Base-by-base conservation (phyloP, 768 basidiomycete species). In the Phanerochaete carnosa region DNA sequence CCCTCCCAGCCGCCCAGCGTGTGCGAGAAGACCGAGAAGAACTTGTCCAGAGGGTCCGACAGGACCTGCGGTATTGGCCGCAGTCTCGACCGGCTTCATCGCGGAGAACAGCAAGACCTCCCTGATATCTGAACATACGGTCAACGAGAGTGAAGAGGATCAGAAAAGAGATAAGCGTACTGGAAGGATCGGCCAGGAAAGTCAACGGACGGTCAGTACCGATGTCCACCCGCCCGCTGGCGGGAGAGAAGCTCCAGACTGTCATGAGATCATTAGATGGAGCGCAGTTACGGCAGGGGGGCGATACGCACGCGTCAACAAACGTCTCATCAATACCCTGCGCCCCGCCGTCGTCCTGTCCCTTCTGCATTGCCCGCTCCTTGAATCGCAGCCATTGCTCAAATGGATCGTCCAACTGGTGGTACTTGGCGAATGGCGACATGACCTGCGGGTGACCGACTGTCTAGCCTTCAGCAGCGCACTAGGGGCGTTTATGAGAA, bases 381-480 rank as follows among this genome's bases (percentile, higher is more conserved):
- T 96, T 94, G 76, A 99, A 99, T 64, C 97, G 87, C 69, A 93
- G 77, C 35, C 95, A 82, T 76, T 99, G 97, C 74, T 95, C 93
- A 71, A 95, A 96, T 0, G 94, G 97, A 76, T 99, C 97, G 77
- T 99, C 98, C 81, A 99, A 84, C 80, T 99, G 92, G 75, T 98
- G 95, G 85, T 91, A 93, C 80, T 99, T 99, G 74, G 97, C 97
- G 35, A 99, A 87, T 2, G 97, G 97, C 0, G 96, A 98, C 97
- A 99, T 99, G 65, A 98, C 94, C 79, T 98, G 95, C 16, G 97
- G 97, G 76, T 98, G 97, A 30, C 97, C 97, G 63, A 96, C 95
- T 90, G 66, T 55, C 23, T 12, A 9, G 45, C 33, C 22, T 58
- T 30, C 19, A 25, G 55, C 19, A 29, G 16, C 1, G 22, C 23